These are phyloP conservation scores for Alternaria solani DNA, from an alignment of 2,329 filamentous ascomycete species.

Conservation along the genomic window DNA sequence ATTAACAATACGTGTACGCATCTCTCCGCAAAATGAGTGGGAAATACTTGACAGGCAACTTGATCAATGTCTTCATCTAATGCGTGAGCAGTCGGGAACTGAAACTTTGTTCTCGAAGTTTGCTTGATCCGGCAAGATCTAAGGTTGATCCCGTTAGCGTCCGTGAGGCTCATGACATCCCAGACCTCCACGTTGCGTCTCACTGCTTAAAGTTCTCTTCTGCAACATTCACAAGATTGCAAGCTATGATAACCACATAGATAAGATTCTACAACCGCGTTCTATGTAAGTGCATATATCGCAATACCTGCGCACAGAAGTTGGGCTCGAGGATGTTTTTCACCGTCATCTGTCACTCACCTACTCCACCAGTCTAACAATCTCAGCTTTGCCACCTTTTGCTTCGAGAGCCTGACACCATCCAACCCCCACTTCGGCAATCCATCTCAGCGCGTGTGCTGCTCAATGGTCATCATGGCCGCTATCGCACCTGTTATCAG, in stretches of 20 bases:
- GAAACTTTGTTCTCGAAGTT: constrained; percentile 4
- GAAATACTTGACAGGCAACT: not conserved
- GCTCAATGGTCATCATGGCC: constrained; percentile 33
- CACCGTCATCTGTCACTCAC: not conserved
- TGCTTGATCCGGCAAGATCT: constrained; percentile 15
- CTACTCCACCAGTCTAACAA: constrained; percentile 13
- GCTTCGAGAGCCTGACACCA: not conserved
- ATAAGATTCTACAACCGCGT: not conserved
- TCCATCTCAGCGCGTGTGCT: not conserved
- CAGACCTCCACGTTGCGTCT: constrained; percentile 43
- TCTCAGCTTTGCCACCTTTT: constrained; percentile 4
- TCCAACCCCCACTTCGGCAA: not conserved
- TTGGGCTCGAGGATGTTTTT: not conserved
- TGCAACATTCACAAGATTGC: constrained; percentile 5
- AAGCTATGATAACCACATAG: constrained; percentile 22
- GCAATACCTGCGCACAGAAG: not conserved
- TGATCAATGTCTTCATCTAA: not conserved
- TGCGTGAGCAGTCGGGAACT: not conserved
- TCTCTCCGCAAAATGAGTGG: not conserved
- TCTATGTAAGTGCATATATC: constrained; percentile 4
- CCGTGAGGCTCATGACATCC: constrained; percentile 34
- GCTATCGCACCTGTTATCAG: constrained; percentile 49
- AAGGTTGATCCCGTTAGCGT: constrained; percentile 37
- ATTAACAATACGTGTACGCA: not conserved
- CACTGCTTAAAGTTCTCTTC: constrained; percentile 1